Percentiles rank a stretch among this genome's conserved stretches.
Evolutionary conservation across 2,329 filamentous ascomycete genomes (phyloP).

Genomic region (Blumeria graminis): DNA sequence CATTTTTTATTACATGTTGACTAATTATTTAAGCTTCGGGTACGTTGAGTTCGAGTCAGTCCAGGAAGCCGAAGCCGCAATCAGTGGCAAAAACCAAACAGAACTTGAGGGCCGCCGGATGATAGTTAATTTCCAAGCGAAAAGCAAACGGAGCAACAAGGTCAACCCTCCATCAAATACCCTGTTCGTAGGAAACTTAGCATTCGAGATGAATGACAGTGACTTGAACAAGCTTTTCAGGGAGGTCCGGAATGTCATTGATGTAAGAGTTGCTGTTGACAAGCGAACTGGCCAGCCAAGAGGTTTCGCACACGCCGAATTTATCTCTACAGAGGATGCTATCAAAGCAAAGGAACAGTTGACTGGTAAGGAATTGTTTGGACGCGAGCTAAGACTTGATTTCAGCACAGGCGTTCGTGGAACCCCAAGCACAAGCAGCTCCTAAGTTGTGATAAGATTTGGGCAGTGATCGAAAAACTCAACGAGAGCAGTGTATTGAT

Average conservation of each 20-base stretch:
- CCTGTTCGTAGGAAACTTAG: constrained; percentile 67
- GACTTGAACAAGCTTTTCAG: constrained; percentile 61
- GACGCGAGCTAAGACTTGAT: constrained; percentile 40
- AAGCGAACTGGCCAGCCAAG: constrained; percentile 55
- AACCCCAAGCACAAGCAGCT: neutral
- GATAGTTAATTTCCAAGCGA: constrained; percentile 28
- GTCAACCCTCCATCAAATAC: constrained; percentile 32
- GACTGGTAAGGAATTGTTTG: constrained; percentile 32
- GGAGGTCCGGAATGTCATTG: constrained; percentile 41
- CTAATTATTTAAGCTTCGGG: constrained; percentile 27
- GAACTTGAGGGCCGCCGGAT: constrained; percentile 39
- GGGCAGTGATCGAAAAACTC: neutral
- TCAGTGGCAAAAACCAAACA: constrained; percentile 31
- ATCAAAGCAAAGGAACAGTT: constrained; percentile 31
- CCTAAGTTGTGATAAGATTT: neutral
- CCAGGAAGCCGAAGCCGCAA: constrained; percentile 28
- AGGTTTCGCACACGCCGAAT: constrained; percentile 71
- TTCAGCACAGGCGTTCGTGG: constrained; percentile 18
- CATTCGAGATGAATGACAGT: constrained; percentile 62
- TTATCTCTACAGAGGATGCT: constrained; percentile 43
- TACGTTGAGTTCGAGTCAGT: constrained; percentile 35
- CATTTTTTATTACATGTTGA: neutral
- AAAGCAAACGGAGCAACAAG: constrained; percentile 6
- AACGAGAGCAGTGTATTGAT: neutral
- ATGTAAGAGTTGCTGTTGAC: constrained; percentile 66